Base-by-base conservation (phyloP, 768 basidiomycete genomes). In the Lactarius tabidus region DNA sequence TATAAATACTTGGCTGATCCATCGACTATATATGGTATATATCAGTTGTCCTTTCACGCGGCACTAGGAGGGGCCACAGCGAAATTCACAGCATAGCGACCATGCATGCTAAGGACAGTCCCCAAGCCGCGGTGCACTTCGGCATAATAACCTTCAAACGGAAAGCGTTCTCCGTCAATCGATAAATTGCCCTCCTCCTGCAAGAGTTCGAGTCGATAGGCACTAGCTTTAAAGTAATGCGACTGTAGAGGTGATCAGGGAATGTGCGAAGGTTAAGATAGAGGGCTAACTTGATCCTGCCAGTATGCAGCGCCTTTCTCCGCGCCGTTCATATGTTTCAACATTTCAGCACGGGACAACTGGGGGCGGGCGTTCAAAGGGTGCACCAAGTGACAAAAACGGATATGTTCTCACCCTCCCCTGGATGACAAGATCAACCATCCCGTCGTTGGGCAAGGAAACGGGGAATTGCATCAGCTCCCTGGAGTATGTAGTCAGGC, bases 381-480 rank as follows among this genome's bases (percentile, higher is more conserved):
- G 29, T 57, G 60, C 59, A 28, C 57, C 56, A 57, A 60, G 59
- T 51, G 20, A 56, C 18, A 17, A 54, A 57, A 53, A 60, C 7
- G 38, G n/a, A 28, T 75, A 26, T 20, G 29, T 52, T 20, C 84
- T 41, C 71, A 90, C 92, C 63, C 79, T 68, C 61, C 84, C 81
- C 78, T 92, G 86, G 43, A 82, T 79, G 51, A 83, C 81, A 51
- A 94, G 74, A 70, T 93, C 92, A 59, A 94, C 85, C 35, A 86
- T 74, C 0, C 91, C 91, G 71, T 95, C 91, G 65, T 89, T 84
- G 0, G 91, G 89, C 57, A 88, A 73, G 26, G 90, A 90, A 4
- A 91, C 86, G 0, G 91, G 93, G 72, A 93, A 95, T 29, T 91
- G 85, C 87, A 93, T 88, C 41, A 89, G 79, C 63, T 89, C 87